Evolutionary conservation across 805 yeast species (phyloP).

Genomic region (Scheffersomyces lignosus): DNA sequence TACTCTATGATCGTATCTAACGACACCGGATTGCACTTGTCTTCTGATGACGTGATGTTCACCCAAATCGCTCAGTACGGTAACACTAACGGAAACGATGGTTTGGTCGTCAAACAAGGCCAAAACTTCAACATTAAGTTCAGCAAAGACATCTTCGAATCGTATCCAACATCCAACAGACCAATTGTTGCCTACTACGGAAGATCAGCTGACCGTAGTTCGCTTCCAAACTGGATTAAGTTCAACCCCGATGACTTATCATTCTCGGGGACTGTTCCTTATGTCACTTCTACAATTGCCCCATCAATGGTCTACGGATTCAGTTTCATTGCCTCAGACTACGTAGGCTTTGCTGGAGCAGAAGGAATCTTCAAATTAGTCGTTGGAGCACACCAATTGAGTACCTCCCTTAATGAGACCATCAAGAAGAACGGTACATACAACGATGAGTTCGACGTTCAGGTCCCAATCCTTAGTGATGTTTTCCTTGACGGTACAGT

Average conservation of each 20-base stretch:
- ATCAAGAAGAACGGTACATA: constrained; percentile 67
- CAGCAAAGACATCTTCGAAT: constrained; percentile 56
- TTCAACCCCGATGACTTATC: constrained; percentile 64
- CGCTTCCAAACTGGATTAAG: constrained; percentile 86
- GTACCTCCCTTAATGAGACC: constrained; percentile 61
- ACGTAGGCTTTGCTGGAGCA: constrained; percentile 69
- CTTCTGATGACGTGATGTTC: constrained; percentile 43
- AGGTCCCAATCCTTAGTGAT: constrained; percentile 60
- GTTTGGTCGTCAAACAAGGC: constrained; percentile 73
- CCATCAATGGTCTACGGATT: constrained; percentile 76
- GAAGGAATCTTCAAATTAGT: constrained; percentile 67
- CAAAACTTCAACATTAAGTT: constrained; percentile 65
- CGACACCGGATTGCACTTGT: constrained; percentile 53
- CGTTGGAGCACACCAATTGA: constrained; percentile 86
- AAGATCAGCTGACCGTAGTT: constrained; percentile 74
- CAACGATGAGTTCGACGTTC: constrained; percentile 51
- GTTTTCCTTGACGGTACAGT: constrained; percentile 63
- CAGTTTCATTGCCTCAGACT: constrained; percentile 76
- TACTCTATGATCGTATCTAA: constrained; percentile 63
- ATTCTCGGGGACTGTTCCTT: constrained; percentile 86
- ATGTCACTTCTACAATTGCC: constrained; percentile 81
- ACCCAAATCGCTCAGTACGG: constrained; percentile 65
- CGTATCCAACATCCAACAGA: constrained; percentile 43
- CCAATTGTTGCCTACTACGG: constrained; percentile 73
- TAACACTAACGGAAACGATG: constrained; percentile 71